Base-by-base conservation (phyloP, 106 monocot genomes). In the Allium sativum region DNA sequence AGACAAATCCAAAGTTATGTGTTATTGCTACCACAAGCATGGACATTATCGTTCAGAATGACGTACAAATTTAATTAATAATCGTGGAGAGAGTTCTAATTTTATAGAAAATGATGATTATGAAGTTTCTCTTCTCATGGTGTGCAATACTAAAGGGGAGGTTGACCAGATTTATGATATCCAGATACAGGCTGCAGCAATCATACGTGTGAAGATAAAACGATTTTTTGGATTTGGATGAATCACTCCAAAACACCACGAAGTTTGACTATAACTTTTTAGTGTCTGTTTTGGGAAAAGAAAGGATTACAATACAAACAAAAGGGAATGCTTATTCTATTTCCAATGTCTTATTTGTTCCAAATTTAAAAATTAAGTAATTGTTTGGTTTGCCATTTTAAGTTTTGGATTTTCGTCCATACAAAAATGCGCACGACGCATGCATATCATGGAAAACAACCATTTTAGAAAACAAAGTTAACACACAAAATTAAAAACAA, bases 41-140 rank as follows among this genome's bases (percentile, higher is more conserved):
- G 65, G 41, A 4, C 9, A 53, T 42, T 53, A 65, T 20, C 0
- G 42, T 40, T 53, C 52, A 40, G 59, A 66, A 66, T 66, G 59
- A 66, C 18, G 10, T 51, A 58, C 65, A 59, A 66, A 66, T 43
- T 51, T 66, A 10, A 43, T 48, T 66, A 73, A 21, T 6, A 19
- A 57, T 12, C 1, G 18, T 59, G 73, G 66, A 44, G 59, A 59
- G 44, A 42, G 17, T 21, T 15, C 52, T 19, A 58, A 73, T 20
- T 59, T 73, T 60, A 66, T 11, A 59, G 20, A 73, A 18, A 66
- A 73, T 19, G 66, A 73, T 31, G 31, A 31, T 31, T 1, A 31
- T 43, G 66, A 66, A n/a, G 52, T 65, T 0, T 66, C 73, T 73
- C 42, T 66, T 13, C 52, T 65, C 48, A 66, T 73, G 73, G 59